A percentile compares a stretch with the other conserved stretches of the same genome.
Evolutionary conservation across 1,284 basidiomycete species (phyloP).

Genomic region (Trametes hirsuta): DNA sequence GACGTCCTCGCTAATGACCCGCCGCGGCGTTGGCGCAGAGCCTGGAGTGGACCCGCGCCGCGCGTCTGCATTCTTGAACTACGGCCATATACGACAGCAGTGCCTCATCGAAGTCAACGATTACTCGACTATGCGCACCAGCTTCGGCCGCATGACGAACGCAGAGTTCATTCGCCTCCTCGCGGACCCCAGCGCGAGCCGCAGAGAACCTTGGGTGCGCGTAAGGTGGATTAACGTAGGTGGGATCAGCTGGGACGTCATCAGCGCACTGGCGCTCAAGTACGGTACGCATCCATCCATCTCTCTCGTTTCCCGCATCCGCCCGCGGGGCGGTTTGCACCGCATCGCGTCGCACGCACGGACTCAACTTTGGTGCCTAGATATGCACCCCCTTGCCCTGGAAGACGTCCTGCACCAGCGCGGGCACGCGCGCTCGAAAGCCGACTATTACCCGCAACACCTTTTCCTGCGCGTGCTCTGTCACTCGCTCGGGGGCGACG

Average conservation of each 20-base stretch:
- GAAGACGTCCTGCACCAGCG: slow-evolving; percentile 68
- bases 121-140: slow-evolving; percentile 58
- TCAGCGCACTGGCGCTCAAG: slow-evolving; percentile 63
- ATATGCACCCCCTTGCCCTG: slow-evolving; percentile 69
- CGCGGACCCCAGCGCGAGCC: slow-evolving; percentile 41
- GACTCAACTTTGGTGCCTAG: slow-evolving; percentile 34
- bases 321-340: background rate
- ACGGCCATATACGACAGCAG: slow-evolving; percentile 55
- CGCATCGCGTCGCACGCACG: background rate
- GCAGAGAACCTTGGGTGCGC: slow-evolving; percentile 56
- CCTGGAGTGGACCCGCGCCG: slow-evolving; percentile 65
- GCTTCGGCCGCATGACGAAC: slow-evolving; percentile 57
- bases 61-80: slow-evolving; percentile 50
- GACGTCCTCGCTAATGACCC: slow-evolving; percentile 46
- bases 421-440: slow-evolving; percentile 62
- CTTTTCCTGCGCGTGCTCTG: slow-evolving; percentile 69
- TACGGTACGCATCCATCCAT: slow-evolving; percentile 47
- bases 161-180: slow-evolving; percentile 56
- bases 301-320: background rate
- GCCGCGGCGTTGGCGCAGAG: slow-evolving; percentile 54
- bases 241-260: slow-evolving; percentile 73
- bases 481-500: slow-evolving; percentile 50
- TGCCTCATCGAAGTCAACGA: slow-evolving; percentile 66
- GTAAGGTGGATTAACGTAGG: slow-evolving; percentile 76
- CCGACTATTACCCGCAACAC: slow-evolving; percentile 69